A percentile compares a stretch with the other conserved stretches of the same genome.
Conservation (phyloP, 2,329 filamentous ascomycete genomes). For the Byssoonygena ceratinophila region DNA sequence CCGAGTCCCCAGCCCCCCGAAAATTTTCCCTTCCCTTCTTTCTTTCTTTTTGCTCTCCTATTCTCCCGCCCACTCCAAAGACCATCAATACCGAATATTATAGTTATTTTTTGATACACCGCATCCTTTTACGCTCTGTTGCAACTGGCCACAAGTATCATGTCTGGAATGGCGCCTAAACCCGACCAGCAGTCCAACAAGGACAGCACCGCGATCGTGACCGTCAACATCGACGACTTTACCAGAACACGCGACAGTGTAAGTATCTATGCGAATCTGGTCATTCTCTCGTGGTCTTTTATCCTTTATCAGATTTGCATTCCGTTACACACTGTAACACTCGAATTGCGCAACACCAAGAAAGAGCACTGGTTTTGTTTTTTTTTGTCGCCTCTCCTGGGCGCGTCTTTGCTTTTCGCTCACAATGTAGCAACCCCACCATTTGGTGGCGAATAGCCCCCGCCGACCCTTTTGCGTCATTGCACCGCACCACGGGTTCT, state of each 20-base stretch:
- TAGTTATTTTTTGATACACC: too few species aligned
- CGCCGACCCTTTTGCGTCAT: not conserved
- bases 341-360: too few species aligned
- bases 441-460: not conserved
- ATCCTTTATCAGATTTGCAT: not conserved
- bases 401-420: not conserved
- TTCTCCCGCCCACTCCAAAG: not conserved
- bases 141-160: not conserved
- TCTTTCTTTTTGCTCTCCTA: too few species aligned
- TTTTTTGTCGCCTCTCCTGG: too few species aligned
- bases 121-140: too few species aligned
- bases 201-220: slow-evolving; percentile 27
- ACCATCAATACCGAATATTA: not conserved
- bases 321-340: not conserved
- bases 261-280: slow-evolving; percentile 39
- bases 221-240: slow-evolving; percentile 59
- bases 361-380: not conserved
- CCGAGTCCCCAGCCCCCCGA: slow-evolving; percentile 6
- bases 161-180: slow-evolving; percentile 18
- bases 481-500: not conserved
- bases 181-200: slow-evolving; percentile 24
- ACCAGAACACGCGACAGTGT: slow-evolving; percentile 71
- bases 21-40: slow-evolving; percentile 1
- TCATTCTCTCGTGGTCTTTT: slow-evolving; percentile 10
- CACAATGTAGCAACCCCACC: not conserved